Conservation (phyloP, 2,329 filamentous ascomycete species). For the Erysiphe neolycopersici region DNA sequence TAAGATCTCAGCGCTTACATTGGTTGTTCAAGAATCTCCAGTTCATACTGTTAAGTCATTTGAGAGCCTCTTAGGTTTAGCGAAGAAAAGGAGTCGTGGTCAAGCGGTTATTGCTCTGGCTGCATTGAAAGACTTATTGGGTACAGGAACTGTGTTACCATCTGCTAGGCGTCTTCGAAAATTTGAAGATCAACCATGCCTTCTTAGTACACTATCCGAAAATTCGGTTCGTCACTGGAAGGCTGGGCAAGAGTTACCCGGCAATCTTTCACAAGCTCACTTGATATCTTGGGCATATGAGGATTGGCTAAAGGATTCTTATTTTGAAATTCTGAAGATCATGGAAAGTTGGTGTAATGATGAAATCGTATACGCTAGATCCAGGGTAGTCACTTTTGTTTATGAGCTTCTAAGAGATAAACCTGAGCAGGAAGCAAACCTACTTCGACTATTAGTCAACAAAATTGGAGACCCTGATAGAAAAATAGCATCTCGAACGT, state of each 20-base stretch:
- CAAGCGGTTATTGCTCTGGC: constrained; percentile 82
- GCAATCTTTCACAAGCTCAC: constrained; percentile 46
- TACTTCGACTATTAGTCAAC: constrained; percentile 76
- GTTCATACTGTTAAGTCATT: constrained; percentile 77
- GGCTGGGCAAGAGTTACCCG: constrained; percentile 41
- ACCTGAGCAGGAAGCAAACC: constrained; percentile 87
- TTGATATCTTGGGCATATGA: constrained; percentile 78
- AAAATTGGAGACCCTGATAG: constrained; percentile 88
- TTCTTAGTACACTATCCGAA: constrained; percentile 44
- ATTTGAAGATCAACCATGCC: constrained; percentile 54
- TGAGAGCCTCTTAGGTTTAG: constrained; percentile 55
- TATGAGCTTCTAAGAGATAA: constrained; percentile 84
- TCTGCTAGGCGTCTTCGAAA: constrained; percentile 52
- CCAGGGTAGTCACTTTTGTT: constrained; percentile 68
- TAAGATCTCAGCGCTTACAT: constrained; percentile 81
- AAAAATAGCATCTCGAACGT: constrained; percentile 83
- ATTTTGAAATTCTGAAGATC: constrained; percentile 79
- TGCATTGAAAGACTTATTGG: constrained; percentile 81
- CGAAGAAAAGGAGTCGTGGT: constrained; percentile 79
- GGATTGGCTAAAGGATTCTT: constrained; percentile 81
- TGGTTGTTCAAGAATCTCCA: constrained; percentile 88
- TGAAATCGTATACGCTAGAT: constrained; percentile 80
- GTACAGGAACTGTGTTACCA: constrained; percentile 65
- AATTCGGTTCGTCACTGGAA: constrained; percentile 32
- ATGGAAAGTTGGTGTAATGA: constrained; percentile 85